Conservation (phyloP, 2,329 filamentous ascomycete species). For the Colletotrichum sp. region DNA sequence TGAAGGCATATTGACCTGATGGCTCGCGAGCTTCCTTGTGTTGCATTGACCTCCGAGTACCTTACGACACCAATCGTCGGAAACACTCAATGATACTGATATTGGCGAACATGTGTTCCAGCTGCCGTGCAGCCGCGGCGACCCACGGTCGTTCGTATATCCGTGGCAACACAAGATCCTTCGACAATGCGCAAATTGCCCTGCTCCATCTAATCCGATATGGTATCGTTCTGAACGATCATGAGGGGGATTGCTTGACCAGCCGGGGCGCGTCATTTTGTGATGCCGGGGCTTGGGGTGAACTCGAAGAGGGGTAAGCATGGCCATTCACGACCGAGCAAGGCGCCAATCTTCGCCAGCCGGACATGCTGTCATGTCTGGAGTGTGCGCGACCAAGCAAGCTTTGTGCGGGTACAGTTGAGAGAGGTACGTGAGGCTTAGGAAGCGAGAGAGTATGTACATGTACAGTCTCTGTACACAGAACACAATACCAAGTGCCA, state of each 20-base stretch:
- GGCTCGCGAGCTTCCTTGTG: neutral
- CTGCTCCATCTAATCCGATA: conserved; percentile 2
- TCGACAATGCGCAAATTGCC: conserved; percentile 5
- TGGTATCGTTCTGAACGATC: conserved; percentile 13
- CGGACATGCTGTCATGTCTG: neutral
- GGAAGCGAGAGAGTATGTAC: neutral
- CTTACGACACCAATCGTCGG: neutral
- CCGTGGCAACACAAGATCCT: conserved; percentile 8
- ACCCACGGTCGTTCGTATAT: conserved; percentile 11
- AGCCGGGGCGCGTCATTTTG: conserved; percentile 15
- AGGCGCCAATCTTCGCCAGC: conserved; percentile 8
- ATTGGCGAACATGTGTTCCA: neutral
- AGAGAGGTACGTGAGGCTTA: neutral
- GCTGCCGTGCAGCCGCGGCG: neutral
- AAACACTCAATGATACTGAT: neutral
- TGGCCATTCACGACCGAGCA: neutral
- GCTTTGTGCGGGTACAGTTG: neutral
- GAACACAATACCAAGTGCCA: neutral
- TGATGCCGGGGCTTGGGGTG: conserved; percentile 8
- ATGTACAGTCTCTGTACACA: neutral
- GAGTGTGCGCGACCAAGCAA: neutral
- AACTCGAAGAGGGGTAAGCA: conserved; percentile 5
- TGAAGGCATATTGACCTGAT: neutral
- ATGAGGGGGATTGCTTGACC: conserved; percentile 15
- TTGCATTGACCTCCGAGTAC: conserved; percentile 1